Conservation (phyloP, 208 protist species). For the Leishmania guyanensis region DNA sequence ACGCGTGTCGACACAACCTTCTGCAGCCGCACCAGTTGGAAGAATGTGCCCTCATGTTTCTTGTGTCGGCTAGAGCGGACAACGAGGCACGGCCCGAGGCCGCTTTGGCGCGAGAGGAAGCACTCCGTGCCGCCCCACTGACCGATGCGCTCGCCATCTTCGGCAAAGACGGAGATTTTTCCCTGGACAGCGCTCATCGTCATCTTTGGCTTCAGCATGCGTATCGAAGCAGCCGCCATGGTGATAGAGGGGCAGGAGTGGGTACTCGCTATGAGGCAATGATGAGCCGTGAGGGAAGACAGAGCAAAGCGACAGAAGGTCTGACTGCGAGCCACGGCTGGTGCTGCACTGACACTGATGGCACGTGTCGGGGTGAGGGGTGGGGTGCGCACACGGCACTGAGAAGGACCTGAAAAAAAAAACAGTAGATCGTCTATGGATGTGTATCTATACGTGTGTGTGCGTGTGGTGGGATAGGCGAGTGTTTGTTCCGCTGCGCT, state of each 20-base stretch:
- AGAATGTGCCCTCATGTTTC: slow-evolving; percentile 73
- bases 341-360: not conserved
- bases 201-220: slow-evolving; percentile 51
- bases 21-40: slow-evolving; percentile 51
- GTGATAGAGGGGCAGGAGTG: not conserved
- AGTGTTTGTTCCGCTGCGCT: not conserved
- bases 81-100: slow-evolving; percentile 78
- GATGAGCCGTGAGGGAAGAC: not conserved
- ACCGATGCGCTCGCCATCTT: slow-evolving; percentile 71
- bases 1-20: slow-evolving; percentile 58
- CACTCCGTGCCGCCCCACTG: slow-evolving; percentile 88
- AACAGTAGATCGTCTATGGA: not conserved
- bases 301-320: not conserved
- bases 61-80: slow-evolving; percentile 71
- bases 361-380: not conserved
- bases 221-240: slow-evolving; percentile 28
- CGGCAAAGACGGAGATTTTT: slow-evolving; percentile 52
- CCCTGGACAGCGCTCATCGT: slow-evolving; percentile 64
- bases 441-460: not conserved
- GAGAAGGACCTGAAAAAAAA: not conserved
- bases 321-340: not conserved
- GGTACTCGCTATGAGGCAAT: not conserved
- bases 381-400: too few relatives aligned
- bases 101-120: slow-evolving; percentile 73
- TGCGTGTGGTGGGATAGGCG: not conserved